These are phyloP conservation scores for Acacia pycnantha DNA, from an alignment of 331 rosid species.

Conservation along the genomic window DNA sequence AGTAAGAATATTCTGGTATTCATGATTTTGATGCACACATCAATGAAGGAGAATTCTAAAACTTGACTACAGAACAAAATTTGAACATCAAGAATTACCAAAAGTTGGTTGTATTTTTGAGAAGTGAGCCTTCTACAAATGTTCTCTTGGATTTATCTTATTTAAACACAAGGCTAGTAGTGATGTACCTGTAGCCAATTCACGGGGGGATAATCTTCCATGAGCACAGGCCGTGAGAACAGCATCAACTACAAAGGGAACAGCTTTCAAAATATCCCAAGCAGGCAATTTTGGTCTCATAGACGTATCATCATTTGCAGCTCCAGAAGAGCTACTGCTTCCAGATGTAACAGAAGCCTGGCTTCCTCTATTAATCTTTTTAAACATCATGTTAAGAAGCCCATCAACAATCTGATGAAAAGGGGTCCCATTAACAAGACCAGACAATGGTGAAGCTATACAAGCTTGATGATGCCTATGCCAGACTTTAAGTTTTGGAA, in stretches of 20 bases:
- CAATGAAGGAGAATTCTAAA: neutral
- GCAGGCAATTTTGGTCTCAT: slow-evolving; percentile 87
- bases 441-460: slow-evolving; percentile 76
- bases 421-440: slow-evolving; percentile 78
- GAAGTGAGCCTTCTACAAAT: neutral
- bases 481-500: slow-evolving; percentile 89
- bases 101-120: neutral
- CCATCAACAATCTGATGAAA: slow-evolving; percentile 85
- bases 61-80: neutral
- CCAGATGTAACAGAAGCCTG: slow-evolving; percentile 80
- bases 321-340: slow-evolving; percentile 67
- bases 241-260: slow-evolving; percentile 92
- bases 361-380: slow-evolving; percentile 69
- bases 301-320: slow-evolving; percentile 63
- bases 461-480: slow-evolving; percentile 95
- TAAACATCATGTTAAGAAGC: slow-evolving; percentile 78
- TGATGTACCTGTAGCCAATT: slow-evolving; percentile 85
- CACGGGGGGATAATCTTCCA: slow-evolving; percentile 95
- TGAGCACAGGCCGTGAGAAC: slow-evolving; percentile 97
- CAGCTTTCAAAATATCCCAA: slow-evolving; percentile 97
- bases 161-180: slow-evolving; percentile 19
- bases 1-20: neutral
- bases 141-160: neutral
- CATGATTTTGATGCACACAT: neutral
- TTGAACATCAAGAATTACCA: neutral